These are phyloP conservation scores for Plectranthus barbatus DNA, from an alignment of 257 asterid species.

Conservation along the genomic window DNA sequence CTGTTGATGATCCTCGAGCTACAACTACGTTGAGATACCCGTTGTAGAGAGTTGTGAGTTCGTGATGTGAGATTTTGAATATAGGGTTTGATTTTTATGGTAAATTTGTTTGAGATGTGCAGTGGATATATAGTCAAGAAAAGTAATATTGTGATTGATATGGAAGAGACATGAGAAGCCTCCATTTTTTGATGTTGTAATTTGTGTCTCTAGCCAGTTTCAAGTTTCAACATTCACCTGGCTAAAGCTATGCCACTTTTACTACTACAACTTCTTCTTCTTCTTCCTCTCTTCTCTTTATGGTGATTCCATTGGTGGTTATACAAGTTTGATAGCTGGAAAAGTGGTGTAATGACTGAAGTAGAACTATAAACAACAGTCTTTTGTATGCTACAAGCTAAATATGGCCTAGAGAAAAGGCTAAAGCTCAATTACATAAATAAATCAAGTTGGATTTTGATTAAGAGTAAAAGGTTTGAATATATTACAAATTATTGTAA, in stretches of 20 bases:
- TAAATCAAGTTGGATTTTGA: too few species aligned
- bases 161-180: slow-evolving; percentile 9
- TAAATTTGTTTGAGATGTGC: slow-evolving; percentile 41
- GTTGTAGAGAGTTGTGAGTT: slow-evolving; percentile 35
- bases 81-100: slow-evolving; percentile 42
- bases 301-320: too few species aligned
- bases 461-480: too few species aligned
- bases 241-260: slow-evolving; percentile 17
- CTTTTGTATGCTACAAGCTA: too few species aligned
- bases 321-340: too few species aligned
- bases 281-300: background rate
- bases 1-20: slow-evolving; percentile 20
- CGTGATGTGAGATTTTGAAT: slow-evolving; percentile 35
- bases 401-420: too few species aligned
- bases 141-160: slow-evolving; percentile 27
- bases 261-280: background rate
- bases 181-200: slow-evolving; percentile 27
- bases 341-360: too few species aligned
- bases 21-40: slow-evolving; percentile 21
- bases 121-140: slow-evolving; percentile 33
- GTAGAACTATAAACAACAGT: too few species aligned
- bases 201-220: too few species aligned
- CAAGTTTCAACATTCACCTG: slow-evolving; percentile 10
- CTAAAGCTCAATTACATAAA: too few species aligned
- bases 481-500: too few species aligned